These are phyloP conservation scores for Cladophialophora exuberans DNA, from an alignment of 2,329 filamentous ascomycete genomes.

Conservation along the genomic window DNA sequence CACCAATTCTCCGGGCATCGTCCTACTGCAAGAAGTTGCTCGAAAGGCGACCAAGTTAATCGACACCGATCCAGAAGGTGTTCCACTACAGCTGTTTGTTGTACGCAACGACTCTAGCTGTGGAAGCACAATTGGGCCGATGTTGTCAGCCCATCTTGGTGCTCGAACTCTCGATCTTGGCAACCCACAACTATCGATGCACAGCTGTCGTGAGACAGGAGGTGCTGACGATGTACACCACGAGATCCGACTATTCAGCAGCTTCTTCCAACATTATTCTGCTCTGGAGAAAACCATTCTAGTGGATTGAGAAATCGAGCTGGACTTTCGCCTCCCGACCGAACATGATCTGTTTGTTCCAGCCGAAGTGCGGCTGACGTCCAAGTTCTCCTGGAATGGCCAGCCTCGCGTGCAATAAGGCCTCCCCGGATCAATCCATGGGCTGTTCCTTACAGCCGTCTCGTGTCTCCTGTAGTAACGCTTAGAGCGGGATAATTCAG, in stretches of 20 bases:
- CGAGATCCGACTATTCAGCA: constrained; percentile 81
- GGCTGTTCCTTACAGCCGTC: no score
- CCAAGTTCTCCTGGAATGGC: no score
- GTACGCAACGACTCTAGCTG: constrained; percentile 94
- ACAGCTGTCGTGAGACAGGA: constrained; percentile 91
- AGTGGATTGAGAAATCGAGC: constrained; percentile 64
- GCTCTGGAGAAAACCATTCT: constrained; percentile 79
- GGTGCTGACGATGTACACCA: constrained; percentile 86
- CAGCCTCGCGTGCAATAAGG: no score
- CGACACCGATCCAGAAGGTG: constrained; percentile 62
- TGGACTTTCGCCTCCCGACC: no score
- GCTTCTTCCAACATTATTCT: constrained; percentile 86
- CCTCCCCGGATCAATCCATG: no score
- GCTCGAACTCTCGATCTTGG: constrained; percentile 88
- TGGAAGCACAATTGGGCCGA: constrained; percentile 96
- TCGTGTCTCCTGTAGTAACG: no score
- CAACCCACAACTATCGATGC: constrained; percentile 95
- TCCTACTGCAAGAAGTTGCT: constrained; percentile 86
- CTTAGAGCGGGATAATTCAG: no score
- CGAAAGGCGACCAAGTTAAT: constrained; percentile 57
- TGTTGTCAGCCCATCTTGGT: constrained; percentile 84
- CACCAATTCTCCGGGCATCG: constrained; percentile 94
- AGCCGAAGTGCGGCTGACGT: no score
- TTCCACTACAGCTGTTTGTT: constrained; percentile 93
- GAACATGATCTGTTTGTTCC: no score